Base-by-base conservation (phyloP, 2,329 filamentous ascomycete genomes). In the Cytospora piceae region DNA sequence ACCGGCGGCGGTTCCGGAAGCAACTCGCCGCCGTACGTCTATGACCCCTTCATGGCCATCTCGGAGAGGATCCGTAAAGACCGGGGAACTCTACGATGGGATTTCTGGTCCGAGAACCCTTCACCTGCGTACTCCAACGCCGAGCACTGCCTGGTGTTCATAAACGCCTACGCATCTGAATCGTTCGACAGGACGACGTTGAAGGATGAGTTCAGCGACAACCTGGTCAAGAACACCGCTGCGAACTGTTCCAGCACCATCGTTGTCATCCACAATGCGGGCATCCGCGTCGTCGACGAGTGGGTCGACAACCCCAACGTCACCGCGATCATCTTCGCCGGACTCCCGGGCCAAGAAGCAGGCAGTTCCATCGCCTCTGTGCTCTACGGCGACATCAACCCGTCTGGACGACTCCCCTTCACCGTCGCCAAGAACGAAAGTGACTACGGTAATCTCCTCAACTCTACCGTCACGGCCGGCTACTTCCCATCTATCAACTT, bases 21-120 rank as follows among this genome's bases (percentile, higher is more conserved):
- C 0, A 92, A 92, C 3, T 87, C 96, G 29, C 94, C 93, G 67
- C 89, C 91, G 4, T 96, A 95, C 72, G 82, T 97, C 1, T 80
- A 96, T 34, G 86, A 90, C 29, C 94, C 94, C 0, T 83, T 67
- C 72, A 80, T n/a, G 81, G 83, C 2, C 88, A 76, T 79, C 72
- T 57, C 79, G 86, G 58, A 77, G 79, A 52, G 80, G 85, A 32
- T 88, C 90, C 83, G 87, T 72, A 83, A 83, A 4, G 17, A 86
- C 84, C 1, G 81, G 79, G 84, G 71, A 83, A 82, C 80, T 24
- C 49, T 67, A n/a, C 58, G 66, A 17, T 67, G 66, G 63, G 66
- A 67, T 31, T 65, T 65, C 24, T 65, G 58, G 63, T 65, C 66
- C 51, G 66, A 63, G 66, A 58, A 58, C n/a, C 63, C 66, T 4